Base-by-base conservation (phyloP, 1,284 basidiomycete genomes). In the Cutaneotrichosporon sp. region DNA sequence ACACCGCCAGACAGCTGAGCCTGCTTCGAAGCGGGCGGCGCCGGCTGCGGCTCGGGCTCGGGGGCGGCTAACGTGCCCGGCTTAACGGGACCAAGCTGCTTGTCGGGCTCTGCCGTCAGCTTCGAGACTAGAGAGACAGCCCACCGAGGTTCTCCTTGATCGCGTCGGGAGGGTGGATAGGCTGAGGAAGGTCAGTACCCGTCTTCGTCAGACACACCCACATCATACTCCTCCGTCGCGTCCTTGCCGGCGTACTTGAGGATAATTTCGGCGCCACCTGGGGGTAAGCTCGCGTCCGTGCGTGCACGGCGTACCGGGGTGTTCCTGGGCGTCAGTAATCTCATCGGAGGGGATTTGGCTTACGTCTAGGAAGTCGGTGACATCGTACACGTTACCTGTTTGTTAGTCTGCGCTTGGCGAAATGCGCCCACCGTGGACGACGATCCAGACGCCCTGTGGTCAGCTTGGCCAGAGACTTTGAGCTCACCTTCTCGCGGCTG, bases 151-250 rank as follows among this genome's bases (percentile, higher is more conserved):
- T 85, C 26, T 84, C 86, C 30, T 83, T 86, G 61, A 93, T 89
- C 2, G 88, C 86, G 63, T 91, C 85, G 4, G 88, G 89, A 0
- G 90, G 90, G 66, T 93, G 90, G 40, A 92, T 90, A 8, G 86
- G 85, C 50, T 70, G 49, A n/a, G n/a, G n/a, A 21, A 3, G 3
- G 43, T 22, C 26, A 21, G 17, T 15, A 21, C 26, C 9, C 40
- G 14, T 38, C 8, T 22, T 10, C 18, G 20, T 30, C 38, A 14
- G 5, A n/a, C n/a, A n/a, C n/a, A 46, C 65, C 46, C 22, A 68
- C 71, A 46, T 88, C 87, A 58, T 89, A 90, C 73, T 87, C 88
- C 59, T 82, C 82, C 0, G 86, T 88, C 2, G 85, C 87, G 58
- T 88, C 86, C 64, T 82, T 85, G 18, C 86, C 87, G 2, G 83